Conservation (phyloP, 352 stramenopile genomes). For the Phytophthora colocasiae region DNA sequence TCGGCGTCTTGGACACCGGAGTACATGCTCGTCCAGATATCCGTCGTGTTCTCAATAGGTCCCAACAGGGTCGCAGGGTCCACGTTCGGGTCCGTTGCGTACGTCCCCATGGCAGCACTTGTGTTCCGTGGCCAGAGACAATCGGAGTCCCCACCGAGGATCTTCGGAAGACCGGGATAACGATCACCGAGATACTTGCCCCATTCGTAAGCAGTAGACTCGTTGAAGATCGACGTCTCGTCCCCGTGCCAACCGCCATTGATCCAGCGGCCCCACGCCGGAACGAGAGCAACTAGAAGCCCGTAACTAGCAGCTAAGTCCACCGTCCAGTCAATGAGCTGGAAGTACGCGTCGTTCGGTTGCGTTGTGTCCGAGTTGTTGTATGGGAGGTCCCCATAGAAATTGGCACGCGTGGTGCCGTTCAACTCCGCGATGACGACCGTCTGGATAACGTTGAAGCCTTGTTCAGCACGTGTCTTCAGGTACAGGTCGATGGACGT, state of each 20-base stretch:
- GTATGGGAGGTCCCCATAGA: slow-evolving; percentile 37
- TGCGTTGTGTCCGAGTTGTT: slow-evolving; percentile 34
- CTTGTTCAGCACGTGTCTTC: slow-evolving; percentile 30
- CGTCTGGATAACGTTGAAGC: slow-evolving; percentile 38
- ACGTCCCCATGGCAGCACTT: slow-evolving; percentile 8
- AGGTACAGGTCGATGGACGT: slow-evolving; percentile 42
- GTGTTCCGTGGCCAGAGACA: slow-evolving; percentile 32
- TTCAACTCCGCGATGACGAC: slow-evolving; percentile 34
- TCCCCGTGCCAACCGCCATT: slow-evolving; percentile 28
- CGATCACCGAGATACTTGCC: slow-evolving; percentile 26
- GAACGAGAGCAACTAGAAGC: slow-evolving; percentile 26
- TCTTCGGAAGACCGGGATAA: slow-evolving; percentile 31
- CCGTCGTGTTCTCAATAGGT: slow-evolving; percentile 27
- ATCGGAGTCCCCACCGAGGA: slow-evolving; percentile 31
- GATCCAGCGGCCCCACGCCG: slow-evolving; percentile 32
- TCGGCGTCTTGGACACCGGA: slow-evolving; percentile 20
- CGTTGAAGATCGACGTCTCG: slow-evolving; percentile 24
- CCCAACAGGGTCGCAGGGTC: slow-evolving; percentile 12
- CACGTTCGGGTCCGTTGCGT: slow-evolving; percentile 12
- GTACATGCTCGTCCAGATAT: slow-evolving; percentile 28
- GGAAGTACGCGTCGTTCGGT: slow-evolving; percentile 38
- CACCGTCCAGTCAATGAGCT: slow-evolving; percentile 31
- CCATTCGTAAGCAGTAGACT: slow-evolving; percentile 30
- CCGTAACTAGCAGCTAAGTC: slow-evolving; percentile 32
- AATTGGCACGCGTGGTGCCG: slow-evolving; percentile 33